Evolutionary conservation across 495 filamentous ascomycete genomes (phyloP).

Genomic region (Xylaria bambusicola): DNA sequence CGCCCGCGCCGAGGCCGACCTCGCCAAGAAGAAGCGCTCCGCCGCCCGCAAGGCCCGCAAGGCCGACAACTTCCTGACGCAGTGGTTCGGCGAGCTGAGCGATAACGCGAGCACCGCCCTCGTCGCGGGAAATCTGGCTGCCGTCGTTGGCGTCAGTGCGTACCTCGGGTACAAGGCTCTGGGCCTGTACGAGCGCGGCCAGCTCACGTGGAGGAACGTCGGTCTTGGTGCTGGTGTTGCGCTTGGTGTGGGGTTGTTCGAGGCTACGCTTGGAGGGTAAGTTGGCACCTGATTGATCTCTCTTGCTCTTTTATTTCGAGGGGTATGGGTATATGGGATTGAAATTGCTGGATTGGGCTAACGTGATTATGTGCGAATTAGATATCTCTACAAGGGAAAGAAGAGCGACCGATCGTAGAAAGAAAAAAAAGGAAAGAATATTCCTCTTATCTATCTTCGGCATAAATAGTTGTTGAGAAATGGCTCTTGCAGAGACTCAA

Average conservation of each 20-base stretch:
- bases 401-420: constrained; percentile 5
- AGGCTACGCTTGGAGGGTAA: constrained; percentile 45
- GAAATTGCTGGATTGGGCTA: background rate
- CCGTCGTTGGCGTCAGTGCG: constrained; percentile 46
- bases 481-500: no score
- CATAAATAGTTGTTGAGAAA: no score
- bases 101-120: constrained; percentile 39
- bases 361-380: background rate
- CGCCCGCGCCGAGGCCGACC: constrained; percentile 49
- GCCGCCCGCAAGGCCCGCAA: constrained; percentile 28
- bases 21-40: constrained; percentile 53
- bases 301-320: no score
- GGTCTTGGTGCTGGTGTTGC: constrained; percentile 62
- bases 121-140: constrained; percentile 40
- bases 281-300: constrained; percentile 15
- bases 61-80: constrained; percentile 42
- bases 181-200: constrained; percentile 60
- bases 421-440: no score
- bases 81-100: constrained; percentile 36
- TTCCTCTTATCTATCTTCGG: no score
- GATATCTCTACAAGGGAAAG: constrained; percentile 10
- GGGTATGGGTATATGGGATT: no score
- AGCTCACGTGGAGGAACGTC: constrained; percentile 68
- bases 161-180: constrained; percentile 51
- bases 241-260: constrained; percentile 41